A percentile compares a stretch with the other conserved stretches of the same genome.
Evolutionary conservation across 352 stramenopile species (phyloP).

Genomic region (Phytopythium oedochilum): DNA sequence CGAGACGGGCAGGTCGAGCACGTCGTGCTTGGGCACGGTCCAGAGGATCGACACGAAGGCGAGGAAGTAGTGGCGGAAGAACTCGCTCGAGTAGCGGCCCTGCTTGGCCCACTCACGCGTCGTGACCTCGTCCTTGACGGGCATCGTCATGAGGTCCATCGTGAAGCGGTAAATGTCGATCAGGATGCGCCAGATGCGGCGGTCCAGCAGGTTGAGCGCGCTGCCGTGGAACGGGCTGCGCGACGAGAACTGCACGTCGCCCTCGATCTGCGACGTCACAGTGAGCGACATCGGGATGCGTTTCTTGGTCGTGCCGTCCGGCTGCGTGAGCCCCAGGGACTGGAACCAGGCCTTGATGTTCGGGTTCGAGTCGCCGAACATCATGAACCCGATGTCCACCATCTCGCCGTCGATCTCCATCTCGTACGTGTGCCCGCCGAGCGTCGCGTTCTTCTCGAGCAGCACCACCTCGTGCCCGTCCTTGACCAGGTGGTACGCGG

Average conservation of each 20-base stretch:
- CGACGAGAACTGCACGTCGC: constrained; percentile 85
- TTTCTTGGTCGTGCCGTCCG: constrained; percentile 83
- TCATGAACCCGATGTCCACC: constrained; percentile 88
- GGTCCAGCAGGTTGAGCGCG: constrained; percentile 63
- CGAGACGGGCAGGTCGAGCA: constrained; percentile 74
- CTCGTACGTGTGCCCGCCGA: constrained; percentile 82
- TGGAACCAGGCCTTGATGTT: constrained; percentile 91
- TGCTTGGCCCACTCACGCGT: constrained; percentile 72
- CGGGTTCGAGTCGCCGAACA: constrained; percentile 88
- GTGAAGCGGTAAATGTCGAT: constrained; percentile 87
- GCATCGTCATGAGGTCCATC: constrained; percentile 83
- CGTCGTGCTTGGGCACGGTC: constrained; percentile 81
- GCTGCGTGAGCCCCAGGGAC: constrained; percentile 76
- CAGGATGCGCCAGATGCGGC: constrained; percentile 79
- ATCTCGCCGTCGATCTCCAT: constrained; percentile 85
- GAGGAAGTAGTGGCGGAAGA: constrained; percentile 87
- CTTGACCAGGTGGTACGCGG: constrained; percentile 80
- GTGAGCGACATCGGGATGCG: constrained; percentile 87
- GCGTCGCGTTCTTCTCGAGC: constrained; percentile 74
- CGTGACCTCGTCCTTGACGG: constrained; percentile 65
- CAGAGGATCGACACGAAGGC: constrained; percentile 85
- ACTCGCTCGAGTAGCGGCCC: constrained; percentile 74
- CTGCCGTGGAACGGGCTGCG: constrained; percentile 65
- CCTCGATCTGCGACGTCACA: constrained; percentile 73
- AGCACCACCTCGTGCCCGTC: constrained; percentile 80